These are phyloP conservation scores for Paecilomyces formosus DNA, from an alignment of 2,329 filamentous ascomycete genomes.

Conservation along the genomic window DNA sequence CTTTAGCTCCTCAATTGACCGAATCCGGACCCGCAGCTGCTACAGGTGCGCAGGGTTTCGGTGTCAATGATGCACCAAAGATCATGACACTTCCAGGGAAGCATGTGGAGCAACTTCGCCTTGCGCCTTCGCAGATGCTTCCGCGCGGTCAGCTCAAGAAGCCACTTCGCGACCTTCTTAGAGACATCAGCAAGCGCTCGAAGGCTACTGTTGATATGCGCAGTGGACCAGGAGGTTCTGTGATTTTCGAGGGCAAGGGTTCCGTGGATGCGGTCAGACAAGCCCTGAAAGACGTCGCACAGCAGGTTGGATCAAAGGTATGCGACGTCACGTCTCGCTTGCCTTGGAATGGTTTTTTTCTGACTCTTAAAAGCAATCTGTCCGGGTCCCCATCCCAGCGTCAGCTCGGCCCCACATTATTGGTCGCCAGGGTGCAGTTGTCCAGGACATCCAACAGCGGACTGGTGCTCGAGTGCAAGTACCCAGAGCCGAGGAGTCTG, in stretches of 20 bases:
- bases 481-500: conserved; percentile 66
- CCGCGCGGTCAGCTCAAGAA: conserved; percentile 73
- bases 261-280: conserved; percentile 77
- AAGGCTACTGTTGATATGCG: conserved; percentile 78
- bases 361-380: conserved; percentile 45
- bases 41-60: conserved; percentile 18
- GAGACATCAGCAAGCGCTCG: conserved; percentile 87
- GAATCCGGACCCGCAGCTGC: conserved; percentile 36
- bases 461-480: conserved; percentile 88
- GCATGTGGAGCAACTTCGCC: conserved; percentile 66
- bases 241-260: conserved; percentile 79
- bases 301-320: conserved; percentile 81
- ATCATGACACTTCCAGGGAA: conserved; percentile 74
- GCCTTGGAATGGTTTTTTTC: neutral
- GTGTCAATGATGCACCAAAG: conserved; percentile 36
- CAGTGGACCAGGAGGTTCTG: conserved; percentile 61
- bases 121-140: conserved; percentile 69
- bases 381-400: conserved; percentile 72
- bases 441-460: conserved; percentile 82
- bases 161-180: conserved; percentile 74
- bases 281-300: conserved; percentile 81
- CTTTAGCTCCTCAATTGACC: conserved; percentile 53
- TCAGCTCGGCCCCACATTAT: conserved; percentile 86
- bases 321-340: conserved; percentile 15
- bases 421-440: conserved; percentile 80